phyloP scores from a whole-genome alignment of 306 rosid species.

The Glycyrrhiza uralensis region DNA sequence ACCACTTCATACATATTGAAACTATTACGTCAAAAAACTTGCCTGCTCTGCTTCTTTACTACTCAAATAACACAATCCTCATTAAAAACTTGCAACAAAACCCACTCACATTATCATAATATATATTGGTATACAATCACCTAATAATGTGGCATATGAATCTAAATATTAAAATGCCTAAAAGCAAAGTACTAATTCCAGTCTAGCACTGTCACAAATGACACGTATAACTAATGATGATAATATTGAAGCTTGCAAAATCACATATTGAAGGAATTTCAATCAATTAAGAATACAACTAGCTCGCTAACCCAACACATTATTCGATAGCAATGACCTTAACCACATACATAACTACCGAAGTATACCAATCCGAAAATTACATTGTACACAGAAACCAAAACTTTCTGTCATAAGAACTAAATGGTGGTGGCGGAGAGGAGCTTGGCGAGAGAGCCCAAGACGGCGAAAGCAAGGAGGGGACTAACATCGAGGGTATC shows the following conservation, averaged over 20 bases:
- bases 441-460: slow-evolving; percentile 74
- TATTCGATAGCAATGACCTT: background rate
- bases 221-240: background rate
- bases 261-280: background rate
- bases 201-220: background rate
- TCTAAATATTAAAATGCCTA: background rate
- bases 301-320: background rate
- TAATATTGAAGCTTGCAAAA: background rate
- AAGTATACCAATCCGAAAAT: background rate
- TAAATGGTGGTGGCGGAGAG: slow-evolving; percentile 28
- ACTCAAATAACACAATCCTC: background rate
- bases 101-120: background rate
- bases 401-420: background rate
- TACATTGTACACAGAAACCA: background rate
- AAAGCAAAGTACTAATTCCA: background rate
- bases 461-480: slow-evolving; percentile 82
- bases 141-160: background rate
- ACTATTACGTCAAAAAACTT: background rate
- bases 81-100: background rate
- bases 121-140: background rate
- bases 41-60: slow-evolving; percentile 33
- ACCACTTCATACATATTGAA: background rate
- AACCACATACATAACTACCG: background rate
- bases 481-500: slow-evolving; percentile 90
- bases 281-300: background rate